A percentile compares a stretch with the other conserved stretches of the same genome.
These are phyloP conservation scores for Amanita pseudoporphyria DNA, from an alignment of 768 basidiomycete genomes.

Conservation along the genomic window DNA sequence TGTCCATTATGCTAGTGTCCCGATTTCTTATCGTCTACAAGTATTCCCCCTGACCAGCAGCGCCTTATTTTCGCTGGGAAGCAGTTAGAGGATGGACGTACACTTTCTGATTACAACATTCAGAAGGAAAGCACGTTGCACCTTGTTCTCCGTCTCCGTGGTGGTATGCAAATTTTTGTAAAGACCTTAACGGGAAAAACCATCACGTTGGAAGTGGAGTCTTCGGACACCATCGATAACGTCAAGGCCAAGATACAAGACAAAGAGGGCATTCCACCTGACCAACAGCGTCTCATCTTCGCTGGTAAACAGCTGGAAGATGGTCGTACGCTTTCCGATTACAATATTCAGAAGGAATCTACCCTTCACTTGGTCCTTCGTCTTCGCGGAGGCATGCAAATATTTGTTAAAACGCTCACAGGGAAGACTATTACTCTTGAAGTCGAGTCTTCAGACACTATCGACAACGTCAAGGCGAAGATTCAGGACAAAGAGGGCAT, in stretches of 20 bases:
- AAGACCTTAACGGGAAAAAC: constrained; percentile 89
- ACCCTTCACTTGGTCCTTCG: constrained; percentile 49
- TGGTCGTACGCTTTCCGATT: constrained; percentile 63
- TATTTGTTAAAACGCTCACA: constrained; percentile 82
- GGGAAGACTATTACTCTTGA: constrained; percentile 87
- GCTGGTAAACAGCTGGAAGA: constrained; percentile 83
- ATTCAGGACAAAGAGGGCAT: constrained; percentile 80
- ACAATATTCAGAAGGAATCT: constrained; percentile 60
- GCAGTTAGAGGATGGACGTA: constrained; percentile 78
- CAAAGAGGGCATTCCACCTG: constrained; percentile 76
- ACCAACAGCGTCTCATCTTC: constrained; percentile 73
- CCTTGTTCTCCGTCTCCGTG: constrained; percentile 38
- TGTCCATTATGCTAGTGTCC: background rate
- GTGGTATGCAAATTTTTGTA: constrained; percentile 77
- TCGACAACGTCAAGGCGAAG: constrained; percentile 74
- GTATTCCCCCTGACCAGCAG: constrained; percentile 73
- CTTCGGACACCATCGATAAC: constrained; percentile 68
- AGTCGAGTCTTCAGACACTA: constrained; percentile 71
- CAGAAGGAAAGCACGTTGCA: constrained; percentile 56
- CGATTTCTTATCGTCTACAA: constrained; percentile 15
- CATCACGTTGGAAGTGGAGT: constrained; percentile 81
- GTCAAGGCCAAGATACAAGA: constrained; percentile 82
- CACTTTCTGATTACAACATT: constrained; percentile 60
- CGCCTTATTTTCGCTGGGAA: constrained; percentile 77
- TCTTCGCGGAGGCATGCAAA: constrained; percentile 58